These are phyloP conservation scores for Neophaeococcomyces mojaviensis DNA, from an alignment of 2,329 filamentous ascomycete genomes.

Conservation along the genomic window DNA sequence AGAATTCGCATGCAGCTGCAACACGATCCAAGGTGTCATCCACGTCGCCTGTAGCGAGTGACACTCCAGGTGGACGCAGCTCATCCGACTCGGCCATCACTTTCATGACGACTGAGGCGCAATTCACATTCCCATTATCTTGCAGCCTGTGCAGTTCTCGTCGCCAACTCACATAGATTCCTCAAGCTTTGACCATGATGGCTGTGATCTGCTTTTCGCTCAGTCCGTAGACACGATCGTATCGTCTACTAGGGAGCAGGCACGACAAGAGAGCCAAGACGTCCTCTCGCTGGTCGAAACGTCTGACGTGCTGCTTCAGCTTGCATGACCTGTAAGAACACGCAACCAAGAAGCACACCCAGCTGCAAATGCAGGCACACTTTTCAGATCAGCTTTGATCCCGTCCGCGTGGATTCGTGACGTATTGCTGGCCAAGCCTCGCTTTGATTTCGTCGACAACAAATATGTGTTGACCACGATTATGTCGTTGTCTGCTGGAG, in stretches of 20 bases:
- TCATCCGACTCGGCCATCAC: slow-evolving; percentile 52
- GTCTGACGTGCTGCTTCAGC: slow-evolving; percentile 51
- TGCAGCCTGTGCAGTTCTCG: slow-evolving; percentile 55
- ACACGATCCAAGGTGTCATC: slow-evolving; percentile 58
- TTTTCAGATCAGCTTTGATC: too few species aligned
- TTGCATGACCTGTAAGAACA: too few species aligned
- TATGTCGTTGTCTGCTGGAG: too few species aligned
- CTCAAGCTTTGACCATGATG: slow-evolving; percentile 59
- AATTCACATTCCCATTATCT: slow-evolving; percentile 54
- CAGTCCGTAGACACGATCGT: slow-evolving; percentile 70
- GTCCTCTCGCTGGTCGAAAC: slow-evolving; percentile 48
- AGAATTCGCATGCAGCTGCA: slow-evolving; percentile 63
- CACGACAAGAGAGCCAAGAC: slow-evolving; percentile 63
- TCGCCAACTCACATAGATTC: slow-evolving; percentile 55
- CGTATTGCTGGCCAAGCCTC: too few species aligned
- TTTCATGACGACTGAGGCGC: slow-evolving; percentile 63
- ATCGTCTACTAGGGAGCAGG: slow-evolving; percentile 66
- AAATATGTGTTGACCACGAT: too few species aligned
- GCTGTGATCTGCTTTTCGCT: slow-evolving; percentile 54
- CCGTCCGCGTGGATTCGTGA: too few species aligned
- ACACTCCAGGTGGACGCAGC: slow-evolving; percentile 30
- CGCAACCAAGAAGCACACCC: too few species aligned
- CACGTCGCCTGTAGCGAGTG: slow-evolving; percentile 64
- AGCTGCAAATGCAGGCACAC: too few species aligned
- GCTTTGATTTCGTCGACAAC: too few species aligned